Conservation (phyloP, 139 green algal species). For the Astrephomene gubernaculifera region DNA sequence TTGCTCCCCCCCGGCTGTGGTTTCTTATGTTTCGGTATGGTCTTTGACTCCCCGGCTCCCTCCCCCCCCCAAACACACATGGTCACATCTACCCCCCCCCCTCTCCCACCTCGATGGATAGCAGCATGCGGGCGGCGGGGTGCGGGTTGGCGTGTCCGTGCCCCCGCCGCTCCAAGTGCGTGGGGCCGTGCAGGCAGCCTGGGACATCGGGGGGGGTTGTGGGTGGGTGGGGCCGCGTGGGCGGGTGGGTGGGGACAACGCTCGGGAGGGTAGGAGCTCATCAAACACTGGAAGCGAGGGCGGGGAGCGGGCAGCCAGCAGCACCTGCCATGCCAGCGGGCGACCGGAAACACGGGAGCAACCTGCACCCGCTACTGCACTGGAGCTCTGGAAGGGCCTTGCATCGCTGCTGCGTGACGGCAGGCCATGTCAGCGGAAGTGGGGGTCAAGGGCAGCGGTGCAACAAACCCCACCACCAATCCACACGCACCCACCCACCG, state of each 20-base stretch:
- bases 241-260: too few relatives aligned
- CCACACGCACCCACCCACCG: too few relatives aligned
- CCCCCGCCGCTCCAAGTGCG: background rate
- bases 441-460: background rate
- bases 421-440: background rate
- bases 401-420: background rate
- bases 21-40: too few relatives aligned
- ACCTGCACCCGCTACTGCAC: background rate
- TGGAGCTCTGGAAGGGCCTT: background rate
- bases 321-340: background rate
- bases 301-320: background rate
- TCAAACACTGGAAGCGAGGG: background rate
- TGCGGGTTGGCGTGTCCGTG: slow-evolving; percentile 23
- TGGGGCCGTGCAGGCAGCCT: slow-evolving; percentile 42
- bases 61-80: too few relatives aligned
- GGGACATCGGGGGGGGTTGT: background rate
- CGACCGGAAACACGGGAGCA: background rate
- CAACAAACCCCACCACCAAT: background rate
- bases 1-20: background rate
- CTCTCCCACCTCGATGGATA: slow-evolving; percentile 35
- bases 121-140: slow-evolving; percentile 23
- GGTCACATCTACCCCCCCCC: too few relatives aligned
- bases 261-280: background rate
- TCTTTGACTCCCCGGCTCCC: too few relatives aligned
- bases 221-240: background rate